phyloP scores from a whole-genome alignment of 345 rosid genomes.

The Physaria fendleri region DNA sequence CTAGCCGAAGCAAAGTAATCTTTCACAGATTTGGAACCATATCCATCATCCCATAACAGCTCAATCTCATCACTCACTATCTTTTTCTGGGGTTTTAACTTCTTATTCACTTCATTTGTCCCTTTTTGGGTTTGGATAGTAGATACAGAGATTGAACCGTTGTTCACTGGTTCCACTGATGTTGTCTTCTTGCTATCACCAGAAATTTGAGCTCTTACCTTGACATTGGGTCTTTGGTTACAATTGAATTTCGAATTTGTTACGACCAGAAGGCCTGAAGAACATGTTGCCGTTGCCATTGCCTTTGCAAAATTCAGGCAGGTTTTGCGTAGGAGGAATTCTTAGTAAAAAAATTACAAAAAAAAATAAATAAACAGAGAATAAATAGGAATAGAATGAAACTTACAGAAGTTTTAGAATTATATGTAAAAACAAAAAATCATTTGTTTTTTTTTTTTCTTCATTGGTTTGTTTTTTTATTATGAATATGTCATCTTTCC shows the following conservation, averaged over 20 bases:
- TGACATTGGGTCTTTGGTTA: slow-evolving; percentile 26
- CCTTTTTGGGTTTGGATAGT: slow-evolving; percentile 25
- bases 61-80: slow-evolving; percentile 36
- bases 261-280: slow-evolving; percentile 19
- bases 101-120: slow-evolving; percentile 28
- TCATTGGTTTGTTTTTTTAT: too few relatives aligned
- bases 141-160: slow-evolving; percentile 34
- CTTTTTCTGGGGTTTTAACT: slow-evolving; percentile 22
- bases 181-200: slow-evolving; percentile 35
- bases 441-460: too few relatives aligned
- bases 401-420: neutral
- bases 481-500: too few relatives aligned
- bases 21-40: slow-evolving; percentile 49
- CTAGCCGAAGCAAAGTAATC: slow-evolving; percentile 53
- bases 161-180: slow-evolving; percentile 24
- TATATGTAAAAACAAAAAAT: too few relatives aligned
- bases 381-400: neutral
- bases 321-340: neutral
- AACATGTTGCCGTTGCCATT: slow-evolving; percentile 31
- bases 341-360: neutral
- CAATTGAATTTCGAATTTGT: slow-evolving; percentile 25
- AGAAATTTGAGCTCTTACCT: slow-evolving; percentile 45
- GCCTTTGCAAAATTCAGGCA: neutral
- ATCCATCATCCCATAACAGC: slow-evolving; percentile 86
- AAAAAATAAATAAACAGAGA: neutral